Evolutionary conservation across 192 early-diverging fungal species (phyloP), one percentile per base, ranked within the genome.

Genomic region (Podila minutissima): DNA sequence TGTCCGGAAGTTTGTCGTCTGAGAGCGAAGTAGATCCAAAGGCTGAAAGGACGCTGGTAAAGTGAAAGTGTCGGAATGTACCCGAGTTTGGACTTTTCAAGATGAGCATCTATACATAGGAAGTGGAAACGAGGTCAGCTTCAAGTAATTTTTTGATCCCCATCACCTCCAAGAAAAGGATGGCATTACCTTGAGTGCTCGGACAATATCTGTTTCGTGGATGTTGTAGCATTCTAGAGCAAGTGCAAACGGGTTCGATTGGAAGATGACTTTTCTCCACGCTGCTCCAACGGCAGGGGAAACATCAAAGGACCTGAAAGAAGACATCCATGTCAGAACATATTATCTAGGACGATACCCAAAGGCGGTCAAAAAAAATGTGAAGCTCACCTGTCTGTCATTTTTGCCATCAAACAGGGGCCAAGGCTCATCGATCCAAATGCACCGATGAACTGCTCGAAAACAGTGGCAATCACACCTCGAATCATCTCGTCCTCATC

Each of bases 61-160:
- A 94, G 53, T 95, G 93, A 10, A 78, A 84, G 32, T 91, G 83
- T 55, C 90, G 75, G 65, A 94, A 95, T 2, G 82, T 88, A 0
- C 90, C 91, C 6, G 87, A 85, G 58, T 90, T 85, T 26, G 90
- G 89, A 17, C 70, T 81, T 48, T 58, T 71, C 46, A 81, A 37
- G 11, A 81, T 69, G 1, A 81, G 71, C 29, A 73, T 24, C 77
- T 81, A 46, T 74, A 55, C 6, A 82, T 66, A 68, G 83, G 82
- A 12, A 60, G 48, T 62, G 29, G 1, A 37, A 63, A 73, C 12
- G 15, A n/a, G 41, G 37, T n/a, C 28, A 31, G 19, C 7, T 49
- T 62, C 60, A 46, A 49, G n/a, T 2, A 10, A 5, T 33, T 60
- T n/a, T 28, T 53, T 37, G 17, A 28, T 13, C 22, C 13, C 2